Conservation (phyloP, 2,329 filamentous ascomycete species). For the Pseudogymnoascus sp. region DNA sequence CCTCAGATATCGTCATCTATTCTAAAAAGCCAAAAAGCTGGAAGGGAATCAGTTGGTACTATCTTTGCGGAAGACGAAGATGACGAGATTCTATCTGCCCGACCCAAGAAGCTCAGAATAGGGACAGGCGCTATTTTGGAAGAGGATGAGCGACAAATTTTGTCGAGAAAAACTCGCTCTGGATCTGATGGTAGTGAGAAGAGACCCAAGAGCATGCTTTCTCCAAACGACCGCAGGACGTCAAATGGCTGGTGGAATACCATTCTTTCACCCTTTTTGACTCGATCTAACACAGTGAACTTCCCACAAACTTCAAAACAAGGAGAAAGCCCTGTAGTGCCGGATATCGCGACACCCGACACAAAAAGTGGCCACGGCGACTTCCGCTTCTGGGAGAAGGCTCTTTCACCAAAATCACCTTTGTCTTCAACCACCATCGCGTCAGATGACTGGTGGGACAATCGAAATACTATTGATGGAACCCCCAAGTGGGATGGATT, state of each 20-base stretch:
- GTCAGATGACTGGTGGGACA: constrained; percentile 35
- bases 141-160: constrained; percentile 50
- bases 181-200: neutral
- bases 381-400: constrained; percentile 26
- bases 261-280: constrained; percentile 61
- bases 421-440: constrained; percentile 24
- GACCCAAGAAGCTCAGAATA: constrained; percentile 18
- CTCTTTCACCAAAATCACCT: constrained; percentile 27
- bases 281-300: constrained; percentile 28
- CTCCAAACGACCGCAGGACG: constrained; percentile 33
- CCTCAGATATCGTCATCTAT: constrained; percentile 43
- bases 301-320: neutral
- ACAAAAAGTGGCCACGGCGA: constrained; percentile 21
- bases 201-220: constrained; percentile 19
- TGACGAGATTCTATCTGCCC: neutral
- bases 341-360: constrained; percentile 24
- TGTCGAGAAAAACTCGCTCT: constrained; percentile 19
- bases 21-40: constrained; percentile 20
- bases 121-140: constrained; percentile 59
- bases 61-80: constrained; percentile 24
- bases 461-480: constrained; percentile 18
- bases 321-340: constrained; percentile 23
- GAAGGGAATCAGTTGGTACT: constrained; percentile 25
- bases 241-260: constrained; percentile 73
- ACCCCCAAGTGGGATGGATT: constrained; percentile 8